Evolutionary conservation across 257 asterid genomes (phyloP), one percentile per base, ranked within the genome.

Genomic region (Scutellaria minor): DNA sequence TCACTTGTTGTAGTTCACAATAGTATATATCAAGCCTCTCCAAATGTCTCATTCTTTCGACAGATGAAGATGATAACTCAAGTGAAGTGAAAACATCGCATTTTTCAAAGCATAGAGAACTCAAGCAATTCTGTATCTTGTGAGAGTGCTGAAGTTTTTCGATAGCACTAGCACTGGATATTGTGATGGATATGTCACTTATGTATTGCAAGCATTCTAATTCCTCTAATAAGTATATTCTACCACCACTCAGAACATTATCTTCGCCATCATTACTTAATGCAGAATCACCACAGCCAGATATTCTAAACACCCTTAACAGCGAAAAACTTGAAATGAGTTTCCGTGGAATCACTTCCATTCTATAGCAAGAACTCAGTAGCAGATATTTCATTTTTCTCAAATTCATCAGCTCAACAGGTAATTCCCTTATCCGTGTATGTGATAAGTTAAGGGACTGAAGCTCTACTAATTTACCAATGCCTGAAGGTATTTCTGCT

Each of bases 121-220:
- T 75, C 44, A 75, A 60, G 22, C 79, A 75, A 10, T 9, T 42
- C 56, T 67, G 79, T 54, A 75, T 42, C 75, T 75, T 75, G 44
- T 9, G 39, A 12, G 79, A 75, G 64, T 47, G 6, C 10, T 20
- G 37, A 44, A 75, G 79, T 51, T 75, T 75, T 45, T 75, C 24
- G 6, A 75, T 58, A 40, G 79, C 60, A 68, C 2, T 8, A 0
- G 64, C 18, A 40, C 60, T 65, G 9, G 55, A 68, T 39, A 75
- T 6, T 5, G 79, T 68, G 79, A 75, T 48, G 64, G 79, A 75
- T 50, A 68, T n/a, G 46, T 75, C 79, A 31, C 37, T 75, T 75
- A 75, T 67, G 64, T 68, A 47, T 40, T 39, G 65, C 79, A 75
- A 68, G 24, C 8, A 0, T 58, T 75, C 79, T 15, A 75, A 31